Conservation (phyloP, 495 filamentous ascomycete genomes). For the Aspergillus asperescens region DNA sequence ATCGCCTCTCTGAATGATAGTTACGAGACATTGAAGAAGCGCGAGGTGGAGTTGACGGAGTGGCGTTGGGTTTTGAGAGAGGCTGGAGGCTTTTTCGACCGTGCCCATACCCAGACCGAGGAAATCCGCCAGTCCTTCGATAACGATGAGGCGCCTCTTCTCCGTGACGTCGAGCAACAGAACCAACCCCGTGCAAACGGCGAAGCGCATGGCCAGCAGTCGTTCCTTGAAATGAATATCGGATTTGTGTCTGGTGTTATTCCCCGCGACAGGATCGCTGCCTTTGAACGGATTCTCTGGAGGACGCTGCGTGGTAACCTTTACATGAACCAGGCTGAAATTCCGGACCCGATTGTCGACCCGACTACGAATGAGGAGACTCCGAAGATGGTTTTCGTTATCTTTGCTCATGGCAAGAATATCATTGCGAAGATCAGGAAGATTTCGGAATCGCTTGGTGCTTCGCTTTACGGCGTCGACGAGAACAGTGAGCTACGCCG, state of each 20-base stretch:
- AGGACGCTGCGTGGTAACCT: constrained; percentile 93
- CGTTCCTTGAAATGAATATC: constrained; percentile 94
- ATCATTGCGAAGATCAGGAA: constrained; percentile 98
- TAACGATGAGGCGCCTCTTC: constrained; percentile 74
- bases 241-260: constrained; percentile 99
- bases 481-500: constrained; percentile 91
- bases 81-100: constrained; percentile 94
- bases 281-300: constrained; percentile 97
- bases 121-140: constrained; percentile 91
- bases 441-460: constrained; percentile 94
- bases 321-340: constrained; percentile 99
- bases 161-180: constrained; percentile 83
- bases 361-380: constrained; percentile 84
- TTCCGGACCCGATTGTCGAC: constrained; percentile 89
- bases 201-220: constrained; percentile 68
- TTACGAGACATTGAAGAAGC: constrained; percentile 96
- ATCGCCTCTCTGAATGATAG: constrained; percentile 90
- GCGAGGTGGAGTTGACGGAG: constrained; percentile 93
- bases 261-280: constrained; percentile 81
- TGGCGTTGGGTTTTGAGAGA: constrained; percentile 97
- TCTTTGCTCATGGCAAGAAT: constrained; percentile 97
- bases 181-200: constrained; percentile 53
- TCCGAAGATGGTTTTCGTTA: constrained; percentile 98
- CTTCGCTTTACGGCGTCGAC: constrained; percentile 92
- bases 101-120: constrained; percentile 91